A percentile compares a stretch with the other conserved stretches of the same genome.
Conservation (phyloP, 108 stramenopile genomes). For the Nitzschia inconspicua region DNA sequence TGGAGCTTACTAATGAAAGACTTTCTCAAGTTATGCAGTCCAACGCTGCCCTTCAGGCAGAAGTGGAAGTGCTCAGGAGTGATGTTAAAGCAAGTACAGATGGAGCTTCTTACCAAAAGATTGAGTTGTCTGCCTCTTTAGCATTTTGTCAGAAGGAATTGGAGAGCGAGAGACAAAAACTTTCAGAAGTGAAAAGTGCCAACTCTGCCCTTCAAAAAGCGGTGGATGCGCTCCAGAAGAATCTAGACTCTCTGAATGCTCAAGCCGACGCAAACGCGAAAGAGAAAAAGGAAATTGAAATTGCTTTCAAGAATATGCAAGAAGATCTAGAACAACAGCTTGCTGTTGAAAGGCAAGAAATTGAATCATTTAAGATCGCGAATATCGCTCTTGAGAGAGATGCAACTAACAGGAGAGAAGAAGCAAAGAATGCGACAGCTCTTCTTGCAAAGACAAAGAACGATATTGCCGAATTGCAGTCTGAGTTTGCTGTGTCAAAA, state of each 20-base stretch:
- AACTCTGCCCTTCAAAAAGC: too few species aligned
- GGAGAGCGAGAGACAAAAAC: not conserved
- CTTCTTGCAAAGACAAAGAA: too few species aligned
- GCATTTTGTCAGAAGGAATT: conserved; percentile 1
- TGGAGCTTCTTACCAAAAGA: not conserved
- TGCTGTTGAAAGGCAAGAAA: not conserved
- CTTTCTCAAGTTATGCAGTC: not conserved
- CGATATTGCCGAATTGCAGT: too few species aligned
- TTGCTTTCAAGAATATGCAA: not conserved
- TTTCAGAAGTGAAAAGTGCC: too few species aligned
- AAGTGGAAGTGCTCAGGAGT: not conserved
- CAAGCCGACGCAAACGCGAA: not conserved
- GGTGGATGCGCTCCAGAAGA: too few species aligned
- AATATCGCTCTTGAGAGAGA: too few species aligned
- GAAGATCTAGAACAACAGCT: not conserved
- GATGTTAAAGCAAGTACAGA: not conserved
- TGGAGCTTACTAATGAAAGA: not conserved
- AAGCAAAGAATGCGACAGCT: too few species aligned
- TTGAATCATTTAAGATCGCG: too few species aligned
- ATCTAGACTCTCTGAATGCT: too few species aligned
- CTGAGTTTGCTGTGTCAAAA: too few species aligned
- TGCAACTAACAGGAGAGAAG: too few species aligned
- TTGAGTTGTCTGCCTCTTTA: conserved; percentile 1
- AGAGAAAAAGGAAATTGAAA: not conserved
- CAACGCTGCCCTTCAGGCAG: not conserved